A percentile compares a stretch with the other conserved stretches of the same genome.
Conservation (phyloP, 352 stramenopile species). For the Blastocystis sp. region DNA sequence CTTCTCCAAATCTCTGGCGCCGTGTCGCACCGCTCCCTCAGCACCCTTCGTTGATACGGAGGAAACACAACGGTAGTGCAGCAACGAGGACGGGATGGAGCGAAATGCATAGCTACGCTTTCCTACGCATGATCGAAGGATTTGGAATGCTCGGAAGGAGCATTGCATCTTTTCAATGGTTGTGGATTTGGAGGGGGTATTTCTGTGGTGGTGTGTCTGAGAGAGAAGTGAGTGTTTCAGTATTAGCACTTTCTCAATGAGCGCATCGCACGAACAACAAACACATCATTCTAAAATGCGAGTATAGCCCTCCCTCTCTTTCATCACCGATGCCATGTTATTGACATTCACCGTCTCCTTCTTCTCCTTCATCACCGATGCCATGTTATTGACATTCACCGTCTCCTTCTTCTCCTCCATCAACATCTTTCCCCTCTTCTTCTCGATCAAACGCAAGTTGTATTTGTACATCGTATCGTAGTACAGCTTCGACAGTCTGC, state of each 20-base stretch:
- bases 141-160: not conserved
- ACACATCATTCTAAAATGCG: not conserved
- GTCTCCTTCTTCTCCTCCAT: slow-evolving; percentile 14
- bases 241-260: not conserved
- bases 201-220: too few species aligned
- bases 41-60: not conserved
- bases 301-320: not conserved
- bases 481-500: not conserved
- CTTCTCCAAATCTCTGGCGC: slow-evolving; percentile 1
- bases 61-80: not conserved
- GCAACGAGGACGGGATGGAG: not conserved
- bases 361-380: slow-evolving; percentile 22
- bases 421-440: slow-evolving; percentile 12
- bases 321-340: slow-evolving; percentile 39
- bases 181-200: too few species aligned
- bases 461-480: not conserved
- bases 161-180: not conserved
- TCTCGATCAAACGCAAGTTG: slow-evolving; percentile 27
- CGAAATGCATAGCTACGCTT: not conserved
- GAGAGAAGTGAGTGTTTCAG: too few species aligned
- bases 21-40: not conserved
- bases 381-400: slow-evolving; percentile 32
- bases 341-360: slow-evolving; percentile 24
- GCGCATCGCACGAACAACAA: not conserved
- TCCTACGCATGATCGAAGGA: not conserved